phyloP scores from a whole-genome alignment of 768 basidiomycete genomes.

The Lentinula edodes region DNA sequence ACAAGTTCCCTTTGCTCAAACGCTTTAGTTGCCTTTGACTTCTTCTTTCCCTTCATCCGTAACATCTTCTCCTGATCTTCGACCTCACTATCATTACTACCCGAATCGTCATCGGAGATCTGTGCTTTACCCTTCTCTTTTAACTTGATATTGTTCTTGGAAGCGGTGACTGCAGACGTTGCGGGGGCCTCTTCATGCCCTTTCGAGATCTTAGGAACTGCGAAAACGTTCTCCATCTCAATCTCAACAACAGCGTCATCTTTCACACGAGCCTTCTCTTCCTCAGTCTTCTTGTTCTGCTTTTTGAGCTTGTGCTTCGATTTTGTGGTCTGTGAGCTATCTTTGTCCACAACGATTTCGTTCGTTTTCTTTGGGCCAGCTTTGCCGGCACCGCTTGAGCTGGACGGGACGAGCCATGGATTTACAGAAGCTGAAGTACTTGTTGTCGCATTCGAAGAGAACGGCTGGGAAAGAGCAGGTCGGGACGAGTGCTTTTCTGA shows the following conservation, averaged over 20 bases:
- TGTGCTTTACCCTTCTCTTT: conserved; percentile 38
- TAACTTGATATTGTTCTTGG: conserved; percentile 34
- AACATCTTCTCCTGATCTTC: conserved; percentile 60
- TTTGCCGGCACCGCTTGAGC: conserved; percentile 31
- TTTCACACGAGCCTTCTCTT: conserved; percentile 50
- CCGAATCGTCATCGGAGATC: conserved; percentile 27
- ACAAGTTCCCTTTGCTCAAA: conserved; percentile 93
- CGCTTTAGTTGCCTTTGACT: conserved; percentile 41
- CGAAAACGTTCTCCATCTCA: conserved; percentile 47
- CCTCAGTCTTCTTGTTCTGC: conserved; percentile 45
- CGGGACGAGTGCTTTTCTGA: conserved; percentile 10
- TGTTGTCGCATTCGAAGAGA: conserved; percentile 2
- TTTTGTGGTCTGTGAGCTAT: conserved; percentile 51
- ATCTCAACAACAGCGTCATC: conserved; percentile 85
- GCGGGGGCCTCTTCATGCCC: conserved; percentile 7
- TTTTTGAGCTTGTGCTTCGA: conserved; percentile 76
- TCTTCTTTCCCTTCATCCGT: conserved; percentile 33
- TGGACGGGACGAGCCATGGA: conserved; percentile 68
- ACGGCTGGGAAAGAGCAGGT: conserved; percentile 10
- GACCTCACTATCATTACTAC: conserved; percentile 61
- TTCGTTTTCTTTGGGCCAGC: conserved; percentile 61
- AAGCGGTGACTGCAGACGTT: conserved; percentile 36
- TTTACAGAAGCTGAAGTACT: conserved; percentile 38
- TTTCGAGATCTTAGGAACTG: conserved; percentile 8
- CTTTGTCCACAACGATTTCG: conserved; percentile 64